phyloP scores from a whole-genome alignment of 495 filamentous ascomycete species.

The Cenococcum geophilum region DNA sequence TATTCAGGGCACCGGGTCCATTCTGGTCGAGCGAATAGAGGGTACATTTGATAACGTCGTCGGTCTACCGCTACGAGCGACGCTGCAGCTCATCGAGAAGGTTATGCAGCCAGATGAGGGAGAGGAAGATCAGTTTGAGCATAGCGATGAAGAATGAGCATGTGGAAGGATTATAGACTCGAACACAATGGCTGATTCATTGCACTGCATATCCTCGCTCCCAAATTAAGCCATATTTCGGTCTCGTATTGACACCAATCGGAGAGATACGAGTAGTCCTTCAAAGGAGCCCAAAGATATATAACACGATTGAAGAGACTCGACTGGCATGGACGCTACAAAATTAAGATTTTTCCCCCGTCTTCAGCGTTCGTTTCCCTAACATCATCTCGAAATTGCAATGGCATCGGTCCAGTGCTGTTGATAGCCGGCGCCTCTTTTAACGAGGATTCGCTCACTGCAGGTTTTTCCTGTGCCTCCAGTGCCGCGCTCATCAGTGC shows the following conservation, averaged over 20 bases:
- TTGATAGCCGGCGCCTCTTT: neutral
- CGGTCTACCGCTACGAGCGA: conserved; percentile 79
- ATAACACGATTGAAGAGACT: neutral
- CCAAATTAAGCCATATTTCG: neutral
- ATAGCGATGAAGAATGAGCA: conserved; percentile 17
- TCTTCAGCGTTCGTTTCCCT: neutral
- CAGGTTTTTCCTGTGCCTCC: no score
- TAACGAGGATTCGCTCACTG: no score
- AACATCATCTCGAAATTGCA: neutral
- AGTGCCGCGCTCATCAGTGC: no score
- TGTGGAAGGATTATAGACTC: neutral
- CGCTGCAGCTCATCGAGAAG: conserved; percentile 78
- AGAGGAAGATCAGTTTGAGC: conserved; percentile 22
- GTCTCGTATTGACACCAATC: no score
- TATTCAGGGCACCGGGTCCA: conserved; percentile 78
- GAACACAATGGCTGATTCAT: neutral
- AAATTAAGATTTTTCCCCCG: neutral
- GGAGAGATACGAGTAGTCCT: no score
- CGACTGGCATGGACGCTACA: neutral
- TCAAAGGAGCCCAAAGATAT: no score
- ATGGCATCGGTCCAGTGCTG: neutral
- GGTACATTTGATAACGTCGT: conserved; percentile 93
- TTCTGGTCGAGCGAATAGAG: conserved; percentile 81
- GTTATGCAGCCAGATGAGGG: conserved; percentile 54
- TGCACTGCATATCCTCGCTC: neutral